A percentile compares a stretch with the other conserved stretches of the same genome.
These are phyloP conservation scores for Aurantiochytrium sp. DNA, from an alignment of 108 stramenopile genomes.

Conservation along the genomic window DNA sequence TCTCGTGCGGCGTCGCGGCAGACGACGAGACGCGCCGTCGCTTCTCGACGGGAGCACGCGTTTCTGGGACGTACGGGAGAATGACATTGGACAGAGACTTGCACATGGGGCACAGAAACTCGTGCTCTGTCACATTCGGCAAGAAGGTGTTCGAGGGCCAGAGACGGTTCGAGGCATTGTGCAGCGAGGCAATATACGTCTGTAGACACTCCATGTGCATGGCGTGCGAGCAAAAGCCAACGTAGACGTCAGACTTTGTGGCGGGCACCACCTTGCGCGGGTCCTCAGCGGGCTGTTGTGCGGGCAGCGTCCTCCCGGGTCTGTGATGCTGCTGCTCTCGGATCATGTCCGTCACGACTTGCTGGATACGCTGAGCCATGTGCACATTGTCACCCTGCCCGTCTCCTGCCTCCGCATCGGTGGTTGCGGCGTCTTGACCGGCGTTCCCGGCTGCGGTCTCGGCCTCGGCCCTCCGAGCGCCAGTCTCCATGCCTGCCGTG, in stretches of 20 bases:
- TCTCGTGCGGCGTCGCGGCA: background rate
- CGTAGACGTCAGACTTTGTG: background rate
- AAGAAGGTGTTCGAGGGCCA: no score
- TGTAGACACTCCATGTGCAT: constrained; percentile 26
- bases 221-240: background rate
- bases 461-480: no score
- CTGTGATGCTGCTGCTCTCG: background rate
- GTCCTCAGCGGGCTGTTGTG: background rate
- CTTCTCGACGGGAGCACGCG: background rate
- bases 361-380: no score
- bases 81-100: background rate
- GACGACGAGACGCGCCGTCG: background rate
- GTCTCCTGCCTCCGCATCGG: no score
- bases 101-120: constrained; percentile 28
- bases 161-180: no score
- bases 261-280: background rate
- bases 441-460: no score
- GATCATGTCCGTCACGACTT: no score
- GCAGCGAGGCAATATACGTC: background rate
- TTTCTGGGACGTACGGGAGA: background rate
- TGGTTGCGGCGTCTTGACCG: no score
- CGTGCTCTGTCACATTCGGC: background rate
- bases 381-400: no score
- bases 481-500: no score
- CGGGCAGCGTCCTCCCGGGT: background rate